Evolutionary conservation across 2,329 filamentous ascomycete genomes (phyloP).

Genomic region (Diplodia corticola): DNA sequence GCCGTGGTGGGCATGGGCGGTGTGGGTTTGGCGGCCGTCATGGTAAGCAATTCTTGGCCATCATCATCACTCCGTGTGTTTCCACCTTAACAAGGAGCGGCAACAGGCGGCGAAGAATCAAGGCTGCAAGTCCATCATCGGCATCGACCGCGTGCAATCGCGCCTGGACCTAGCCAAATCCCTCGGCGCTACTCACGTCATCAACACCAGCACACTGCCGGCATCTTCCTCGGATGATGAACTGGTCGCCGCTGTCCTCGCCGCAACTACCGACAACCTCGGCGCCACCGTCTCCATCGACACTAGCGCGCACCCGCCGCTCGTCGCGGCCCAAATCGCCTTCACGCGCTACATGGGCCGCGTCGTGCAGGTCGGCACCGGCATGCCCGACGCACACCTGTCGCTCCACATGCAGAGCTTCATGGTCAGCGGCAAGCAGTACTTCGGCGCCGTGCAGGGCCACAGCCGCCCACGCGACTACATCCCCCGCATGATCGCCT

Average conservation of each 20-base stretch:
- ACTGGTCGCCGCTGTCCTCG: constrained; percentile 34
- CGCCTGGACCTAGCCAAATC: constrained; percentile 40
- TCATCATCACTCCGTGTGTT: not conserved
- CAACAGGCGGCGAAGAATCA: constrained; percentile 46
- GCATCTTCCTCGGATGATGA: not conserved
- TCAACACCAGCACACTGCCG: constrained; percentile 33
- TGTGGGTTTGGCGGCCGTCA: constrained; percentile 50
- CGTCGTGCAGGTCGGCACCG: constrained; percentile 52
- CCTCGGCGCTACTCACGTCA: constrained; percentile 42
- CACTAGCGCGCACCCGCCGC: constrained; percentile 47
- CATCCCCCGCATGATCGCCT: constrained; percentile 14
- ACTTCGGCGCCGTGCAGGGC: constrained; percentile 50
- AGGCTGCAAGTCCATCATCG: constrained; percentile 39
- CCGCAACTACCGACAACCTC: constrained; percentile 28
- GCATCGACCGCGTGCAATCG: constrained; percentile 36
- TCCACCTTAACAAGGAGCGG: not conserved
- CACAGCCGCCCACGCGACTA: constrained; percentile 38
- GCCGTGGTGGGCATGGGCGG: constrained; percentile 49
- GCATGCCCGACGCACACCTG: constrained; percentile 43
- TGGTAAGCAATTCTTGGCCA: constrained; percentile 25
- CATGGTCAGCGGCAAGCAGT: constrained; percentile 52
- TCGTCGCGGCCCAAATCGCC: constrained; percentile 46
- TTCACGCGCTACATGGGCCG: constrained; percentile 48
- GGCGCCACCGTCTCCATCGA: constrained; percentile 51
- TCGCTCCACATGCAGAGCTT: constrained; percentile 47